Percentiles rank a stretch among this genome's conserved stretches.
Conservation (phyloP, 2,329 filamentous ascomycete genomes). For the Pleomassaria siparia region DNA sequence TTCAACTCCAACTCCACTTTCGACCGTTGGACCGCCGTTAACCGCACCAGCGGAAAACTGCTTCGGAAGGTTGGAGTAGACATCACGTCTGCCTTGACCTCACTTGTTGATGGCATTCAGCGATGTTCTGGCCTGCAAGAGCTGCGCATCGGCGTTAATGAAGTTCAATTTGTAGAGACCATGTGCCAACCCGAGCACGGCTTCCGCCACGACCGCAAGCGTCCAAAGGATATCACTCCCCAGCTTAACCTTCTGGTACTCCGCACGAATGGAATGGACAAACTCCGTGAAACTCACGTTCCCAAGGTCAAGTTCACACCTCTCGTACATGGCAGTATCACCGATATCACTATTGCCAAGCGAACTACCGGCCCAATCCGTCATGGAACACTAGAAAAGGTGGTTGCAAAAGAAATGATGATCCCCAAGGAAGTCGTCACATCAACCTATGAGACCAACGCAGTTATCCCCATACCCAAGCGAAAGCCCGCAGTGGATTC, state of each 20-base stretch:
- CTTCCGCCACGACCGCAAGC: conserved; percentile 1
- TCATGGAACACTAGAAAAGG: conserved; percentile 27
- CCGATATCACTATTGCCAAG: neutral
- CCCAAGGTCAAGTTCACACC: conserved; percentile 19
- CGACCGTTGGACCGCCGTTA: neutral
- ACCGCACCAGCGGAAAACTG: neutral
- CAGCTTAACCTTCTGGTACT: conserved; percentile 12
- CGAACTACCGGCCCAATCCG: conserved; percentile 23
- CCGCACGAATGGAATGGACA: conserved; percentile 16
- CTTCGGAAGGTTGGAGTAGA: conserved; percentile 4
- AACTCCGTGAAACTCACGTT: conserved; percentile 16
- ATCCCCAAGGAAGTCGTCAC: neutral
- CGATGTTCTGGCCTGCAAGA: conserved; percentile 14
- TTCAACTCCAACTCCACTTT: neutral
- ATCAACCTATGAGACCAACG: neutral
- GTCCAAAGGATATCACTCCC: conserved; percentile 9
- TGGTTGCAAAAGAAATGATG: conserved; percentile 27
- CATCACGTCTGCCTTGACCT: neutral
- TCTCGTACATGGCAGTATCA: neutral
- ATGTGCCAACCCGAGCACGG: neutral
- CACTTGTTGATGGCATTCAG: neutral
- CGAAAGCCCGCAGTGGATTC: neutral
- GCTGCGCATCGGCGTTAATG: conserved; percentile 26
- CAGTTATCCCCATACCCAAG: neutral
- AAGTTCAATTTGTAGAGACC: conserved; percentile 9